Evolutionary conservation across 805 yeast genomes (phyloP), one percentile per base, ranked within the genome.

Genomic region (Saturnispora besseyi): DNA sequence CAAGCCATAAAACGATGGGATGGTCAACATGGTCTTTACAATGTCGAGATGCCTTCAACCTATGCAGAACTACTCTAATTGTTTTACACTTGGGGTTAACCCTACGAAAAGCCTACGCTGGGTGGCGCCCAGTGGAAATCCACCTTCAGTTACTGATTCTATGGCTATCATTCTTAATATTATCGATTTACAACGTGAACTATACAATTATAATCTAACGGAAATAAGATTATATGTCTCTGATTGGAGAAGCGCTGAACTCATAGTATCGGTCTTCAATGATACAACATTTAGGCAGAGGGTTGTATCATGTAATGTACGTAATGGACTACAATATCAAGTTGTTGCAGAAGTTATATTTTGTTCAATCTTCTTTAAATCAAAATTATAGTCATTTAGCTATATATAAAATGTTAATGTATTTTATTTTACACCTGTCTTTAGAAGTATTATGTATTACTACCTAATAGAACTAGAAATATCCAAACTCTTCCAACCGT

Each of bases 401-500:
- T 10, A 3, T 4, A 3, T 5, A 18, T 7, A 10, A 9, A 3
- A 18, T 22, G 15, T 36, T 18, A 36, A 15, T 36, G 10, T 18
- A 22, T 18, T 21, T 36, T 32, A 7, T 22, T 22, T 3, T 26
- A 18, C 7, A 26, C 28, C 22, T 11, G 40, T 29, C 22, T 29
- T 9, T 33, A 49, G 32, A 41, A 18, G 15, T 15, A 13, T 34
- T 18, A 18, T 18, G 1, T 26, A 26, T 26, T 26, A 13, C 32
- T 29, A 21, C 13, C 29, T 5, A 13, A 30, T 18, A 31, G 18
- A 26, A 3, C 29, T 24, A 26, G 28, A 40, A 9, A 26, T 22
- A 8, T 21, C 41, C 69, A 80, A 70, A 29, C 76, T 68, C 55
- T 85, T 71, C 93, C 93, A 86, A 8, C 87, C 84, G 54, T 80